These are phyloP conservation scores for Taphrina confusa DNA, from an alignment of 1,139 yeast species.

Conservation along the genomic window DNA sequence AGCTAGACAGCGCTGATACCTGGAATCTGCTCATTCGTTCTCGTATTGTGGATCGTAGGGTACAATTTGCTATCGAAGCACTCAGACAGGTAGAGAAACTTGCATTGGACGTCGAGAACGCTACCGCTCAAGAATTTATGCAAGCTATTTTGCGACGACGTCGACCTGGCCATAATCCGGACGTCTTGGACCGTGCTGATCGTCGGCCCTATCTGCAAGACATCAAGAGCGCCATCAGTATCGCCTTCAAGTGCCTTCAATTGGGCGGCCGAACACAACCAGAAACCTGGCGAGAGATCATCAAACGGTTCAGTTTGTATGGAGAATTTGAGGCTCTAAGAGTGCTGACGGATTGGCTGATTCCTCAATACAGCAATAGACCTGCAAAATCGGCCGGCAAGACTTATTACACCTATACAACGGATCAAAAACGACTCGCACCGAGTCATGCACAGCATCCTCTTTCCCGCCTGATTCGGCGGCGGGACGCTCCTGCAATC, in stretches of 20 bases:
- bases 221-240: slow-evolving; percentile 21
- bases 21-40: slow-evolving; percentile 33
- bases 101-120: slow-evolving; percentile 22
- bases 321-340: slow-evolving; percentile 21
- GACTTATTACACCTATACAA: not conserved
- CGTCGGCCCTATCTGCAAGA: slow-evolving; percentile 28
- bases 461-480: slow-evolving; percentile 16
- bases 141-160: slow-evolving; percentile 10
- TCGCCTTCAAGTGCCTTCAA: slow-evolving; percentile 17
- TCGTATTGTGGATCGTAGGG: slow-evolving; percentile 3
- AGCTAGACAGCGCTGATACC: slow-evolving; percentile 21
- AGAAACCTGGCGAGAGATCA: slow-evolving; percentile 34
- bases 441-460: slow-evolving; percentile 14
- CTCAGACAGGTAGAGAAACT: slow-evolving; percentile 14
- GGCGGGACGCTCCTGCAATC: not conserved
- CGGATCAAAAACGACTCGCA: not conserved
- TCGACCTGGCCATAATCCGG: slow-evolving; percentile 3
- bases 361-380: slow-evolving; percentile 3
- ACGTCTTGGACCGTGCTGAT: slow-evolving; percentile 16
- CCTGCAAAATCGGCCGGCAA: not conserved
- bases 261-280: slow-evolving; percentile 32
- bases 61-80: slow-evolving; percentile 15
- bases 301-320: slow-evolving; percentile 22
- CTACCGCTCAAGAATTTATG: slow-evolving; percentile 25
- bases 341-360: slow-evolving; percentile 25